Evolutionary conservation across 495 filamentous ascomycete genomes (phyloP), one percentile per base, ranked within the genome.

Genomic region (Aspergillus panamensis): DNA sequence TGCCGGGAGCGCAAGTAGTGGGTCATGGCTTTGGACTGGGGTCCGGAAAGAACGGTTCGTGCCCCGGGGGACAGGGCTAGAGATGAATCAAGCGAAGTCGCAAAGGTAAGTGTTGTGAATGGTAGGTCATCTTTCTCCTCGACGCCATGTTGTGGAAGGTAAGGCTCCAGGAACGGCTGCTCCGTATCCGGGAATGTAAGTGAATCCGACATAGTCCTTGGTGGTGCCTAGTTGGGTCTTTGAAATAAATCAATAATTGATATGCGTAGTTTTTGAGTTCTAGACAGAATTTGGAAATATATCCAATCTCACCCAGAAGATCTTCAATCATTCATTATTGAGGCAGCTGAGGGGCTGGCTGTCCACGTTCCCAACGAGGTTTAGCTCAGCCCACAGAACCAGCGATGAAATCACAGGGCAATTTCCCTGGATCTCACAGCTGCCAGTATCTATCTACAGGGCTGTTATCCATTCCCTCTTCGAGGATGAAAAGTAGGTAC

Each of bases 21-120:
- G 9, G 93, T 97, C 87, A 97, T 91, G 40, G 87, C 85, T 69
- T 96, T 96, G 17, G 90, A 87, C 45, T 85, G 77, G 0, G 86
- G 83, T 6, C 92, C 91, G 1, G 92, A 96, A 3, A 97, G 84
- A 0, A 77, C 69, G 2, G 92, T 96, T 56, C 84, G 86, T 35
- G 80, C 73, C 17, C 91, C 91, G 0, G 90, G 91, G 0, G 84
- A 77, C 5, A 92, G 72, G 7, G 90, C 80, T 43, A 97, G 71
- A 29, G 82, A 80, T 13, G 85, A 86, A 70, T 97, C 93, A 48
- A 97, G 84, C 2, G 91, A 96, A 21, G 84, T 84, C 40, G 93
- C 93, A 70, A 89, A 97, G 51, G 93, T 96, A 53, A 97, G 78
- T n/a, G 93, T 97, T n/a, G 71, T 73, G 60, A 64, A 86, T 63